phyloP scores from a whole-genome alignment of 306 rosid genomes.

The Prosopis cineraria region DNA sequence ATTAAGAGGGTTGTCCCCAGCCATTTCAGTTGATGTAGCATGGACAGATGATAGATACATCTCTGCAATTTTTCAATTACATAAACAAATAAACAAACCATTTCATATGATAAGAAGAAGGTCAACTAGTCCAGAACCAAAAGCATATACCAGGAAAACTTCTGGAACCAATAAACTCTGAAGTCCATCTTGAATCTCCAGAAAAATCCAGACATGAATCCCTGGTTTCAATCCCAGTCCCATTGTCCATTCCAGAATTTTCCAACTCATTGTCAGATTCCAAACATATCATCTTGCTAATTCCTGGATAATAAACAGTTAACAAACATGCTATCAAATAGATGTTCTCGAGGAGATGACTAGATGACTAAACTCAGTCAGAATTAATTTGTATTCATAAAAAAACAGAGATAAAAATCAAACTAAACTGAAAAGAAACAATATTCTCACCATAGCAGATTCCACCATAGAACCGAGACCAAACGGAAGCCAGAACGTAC shows the following conservation, averaged over 20 bases:
- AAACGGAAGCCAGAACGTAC: conserved; percentile 6
- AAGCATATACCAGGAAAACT: conserved; percentile 54
- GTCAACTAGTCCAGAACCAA: conserved; percentile 23
- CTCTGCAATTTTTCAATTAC: conserved; percentile 22
- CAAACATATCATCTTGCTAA: conserved; percentile 73
- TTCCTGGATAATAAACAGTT: conserved; percentile 47
- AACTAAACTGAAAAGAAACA: not conserved
- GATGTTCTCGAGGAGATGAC: not conserved
- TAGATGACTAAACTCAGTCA: not conserved
- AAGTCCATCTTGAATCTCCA: conserved; percentile 46
- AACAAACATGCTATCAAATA: not conserved
- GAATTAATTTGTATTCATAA: conserved; percentile 1
- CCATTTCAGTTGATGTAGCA: conserved; percentile 35
- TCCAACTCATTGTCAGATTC: conserved; percentile 84
- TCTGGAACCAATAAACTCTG: conserved; percentile 33
- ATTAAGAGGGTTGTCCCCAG: conserved; percentile 34
- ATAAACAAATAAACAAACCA: conserved; percentile 24
- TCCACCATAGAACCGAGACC: not conserved
- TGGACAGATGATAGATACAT: conserved; percentile 40
- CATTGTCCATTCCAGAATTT: conserved; percentile 36
- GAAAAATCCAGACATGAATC: conserved; percentile 24
- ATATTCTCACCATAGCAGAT: not conserved
- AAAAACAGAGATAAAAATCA: not conserved
- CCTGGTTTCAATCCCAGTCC: conserved; percentile 39
- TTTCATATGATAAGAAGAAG: conserved; percentile 25